Percentiles rank a stretch among this genome's conserved stretches.
Evolutionary conservation across 1,284 basidiomycete species (phyloP).

Genomic region (Rhodofomes roseus): DNA sequence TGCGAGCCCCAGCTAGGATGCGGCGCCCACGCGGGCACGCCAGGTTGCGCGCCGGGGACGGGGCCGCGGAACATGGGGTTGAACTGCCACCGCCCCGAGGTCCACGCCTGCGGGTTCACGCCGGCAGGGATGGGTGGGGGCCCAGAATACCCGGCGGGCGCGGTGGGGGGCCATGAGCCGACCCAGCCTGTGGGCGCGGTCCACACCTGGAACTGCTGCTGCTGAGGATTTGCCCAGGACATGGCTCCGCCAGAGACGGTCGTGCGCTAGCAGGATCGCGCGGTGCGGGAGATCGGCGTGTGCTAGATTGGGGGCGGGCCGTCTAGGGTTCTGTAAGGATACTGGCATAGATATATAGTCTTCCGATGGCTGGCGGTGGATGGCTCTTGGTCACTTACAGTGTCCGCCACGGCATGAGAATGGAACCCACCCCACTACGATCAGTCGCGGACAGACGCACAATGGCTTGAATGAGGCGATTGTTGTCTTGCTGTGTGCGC

Average conservation of each 20-base stretch:
- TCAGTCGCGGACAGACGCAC: conserved; percentile 1
- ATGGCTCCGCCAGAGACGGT: conserved; percentile 3
- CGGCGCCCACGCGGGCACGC: conserved; percentile 23
- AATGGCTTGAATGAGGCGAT: background rate
- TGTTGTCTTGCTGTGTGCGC: background rate
- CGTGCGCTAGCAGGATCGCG: conserved; percentile 5
- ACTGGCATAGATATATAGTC: conserved; percentile 23
- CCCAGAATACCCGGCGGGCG: conserved; percentile 20
- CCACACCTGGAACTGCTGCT: conserved; percentile 7
- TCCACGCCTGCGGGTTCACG: conserved; percentile 25
- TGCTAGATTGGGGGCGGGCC: conserved; percentile 1
- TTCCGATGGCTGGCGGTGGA: conserved; percentile 10
- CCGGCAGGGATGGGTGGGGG: conserved; percentile 26
- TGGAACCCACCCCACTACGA: conserved; percentile 5
- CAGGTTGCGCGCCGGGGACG: conserved; percentile 6
- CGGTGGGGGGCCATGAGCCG: conserved; percentile 19
- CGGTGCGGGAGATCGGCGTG: conserved; percentile 5
- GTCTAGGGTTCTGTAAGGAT: conserved; percentile 9
- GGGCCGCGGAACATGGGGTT: conserved; percentile 24
- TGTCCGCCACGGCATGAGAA: background rate
- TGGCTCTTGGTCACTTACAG: conserved; percentile 6
- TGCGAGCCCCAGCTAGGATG: conserved; percentile 26
- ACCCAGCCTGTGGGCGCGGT: conserved; percentile 14
- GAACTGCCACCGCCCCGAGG: conserved; percentile 25
- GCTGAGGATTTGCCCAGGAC: conserved; percentile 8